Percentiles rank a stretch among this genome's conserved stretches.
Conservation (phyloP, 2,329 filamentous ascomycete genomes). For the Colletotrichum eleusines region DNA sequence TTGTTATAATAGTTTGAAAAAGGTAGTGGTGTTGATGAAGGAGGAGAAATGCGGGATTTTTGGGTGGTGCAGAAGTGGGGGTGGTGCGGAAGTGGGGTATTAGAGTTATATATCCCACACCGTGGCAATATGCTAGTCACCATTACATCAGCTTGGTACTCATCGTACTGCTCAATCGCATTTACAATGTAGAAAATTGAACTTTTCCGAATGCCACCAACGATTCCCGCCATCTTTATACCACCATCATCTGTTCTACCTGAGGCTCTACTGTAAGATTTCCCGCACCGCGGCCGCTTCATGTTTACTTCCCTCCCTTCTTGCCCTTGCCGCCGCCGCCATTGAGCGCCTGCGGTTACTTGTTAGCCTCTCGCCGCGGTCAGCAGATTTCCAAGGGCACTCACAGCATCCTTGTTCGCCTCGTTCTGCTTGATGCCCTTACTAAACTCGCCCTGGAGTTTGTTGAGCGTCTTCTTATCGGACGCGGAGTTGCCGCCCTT, state of each 20-base stretch:
- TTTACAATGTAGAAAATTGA: neutral
- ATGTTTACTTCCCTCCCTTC: neutral
- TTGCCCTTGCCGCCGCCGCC: constrained; percentile 14
- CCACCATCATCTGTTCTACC: neutral
- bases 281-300: neutral
- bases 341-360: neutral
- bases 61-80: no score
- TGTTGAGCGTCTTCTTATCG: constrained; percentile 17
- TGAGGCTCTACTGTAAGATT: neutral
- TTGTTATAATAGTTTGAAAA: no score
- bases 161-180: neutral
- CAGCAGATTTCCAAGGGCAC: neutral
- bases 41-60: no score
- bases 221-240: no score
- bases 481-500: constrained; percentile 2
- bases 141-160: no score
- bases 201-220: neutral
- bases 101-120: no score
- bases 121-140: no score
- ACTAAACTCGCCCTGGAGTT: constrained; percentile 3
- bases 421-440: constrained; percentile 16
- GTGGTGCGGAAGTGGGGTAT: no score
- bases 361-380: neutral
- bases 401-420: constrained; percentile 25
- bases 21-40: no score